Conservation (phyloP, 2,329 filamentous ascomycete genomes). For the Stenocarpella maydis region DNA sequence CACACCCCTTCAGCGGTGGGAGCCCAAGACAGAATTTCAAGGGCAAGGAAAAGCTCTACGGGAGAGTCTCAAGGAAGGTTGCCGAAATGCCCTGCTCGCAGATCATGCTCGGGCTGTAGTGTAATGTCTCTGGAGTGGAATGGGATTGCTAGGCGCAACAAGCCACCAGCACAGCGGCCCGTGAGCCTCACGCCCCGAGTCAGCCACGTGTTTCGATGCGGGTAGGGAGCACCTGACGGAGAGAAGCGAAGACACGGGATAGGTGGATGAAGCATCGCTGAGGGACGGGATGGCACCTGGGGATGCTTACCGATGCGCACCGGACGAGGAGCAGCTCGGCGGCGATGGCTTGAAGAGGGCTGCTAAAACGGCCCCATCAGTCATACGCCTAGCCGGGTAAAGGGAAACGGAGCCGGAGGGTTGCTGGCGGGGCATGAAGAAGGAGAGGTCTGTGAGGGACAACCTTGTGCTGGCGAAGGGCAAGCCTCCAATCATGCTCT, state of each 20-base stretch:
- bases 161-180: not conserved
- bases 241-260: not conserved
- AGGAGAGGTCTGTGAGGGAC: conserved; percentile 11
- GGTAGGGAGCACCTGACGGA: not conserved
- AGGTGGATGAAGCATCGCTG: conserved; percentile 15
- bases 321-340: not conserved
- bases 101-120: conserved; percentile 8
- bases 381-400: too few species aligned
- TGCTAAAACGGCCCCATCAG: not conserved
- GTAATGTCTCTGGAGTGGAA: not conserved
- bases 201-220: conserved; percentile 14
- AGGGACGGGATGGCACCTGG: not conserved
- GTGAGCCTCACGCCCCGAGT: conserved; percentile 1
- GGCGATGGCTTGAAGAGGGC: not conserved
- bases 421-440: conserved; percentile 8
- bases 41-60: conserved; percentile 21
- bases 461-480: not conserved
- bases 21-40: not conserved
- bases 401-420: not conserved
- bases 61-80: conserved; percentile 23
- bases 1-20: conserved; percentile 3
- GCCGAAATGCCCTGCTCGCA: conserved; percentile 8
- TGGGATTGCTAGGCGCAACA: not conserved
- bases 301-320: not conserved
- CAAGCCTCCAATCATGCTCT: conserved; percentile 13